Percentiles rank a stretch among this genome's conserved stretches.
phyloP scores from a whole-genome alignment of 176 grass and related monocot species.

The Phoenix dactylifera region DNA sequence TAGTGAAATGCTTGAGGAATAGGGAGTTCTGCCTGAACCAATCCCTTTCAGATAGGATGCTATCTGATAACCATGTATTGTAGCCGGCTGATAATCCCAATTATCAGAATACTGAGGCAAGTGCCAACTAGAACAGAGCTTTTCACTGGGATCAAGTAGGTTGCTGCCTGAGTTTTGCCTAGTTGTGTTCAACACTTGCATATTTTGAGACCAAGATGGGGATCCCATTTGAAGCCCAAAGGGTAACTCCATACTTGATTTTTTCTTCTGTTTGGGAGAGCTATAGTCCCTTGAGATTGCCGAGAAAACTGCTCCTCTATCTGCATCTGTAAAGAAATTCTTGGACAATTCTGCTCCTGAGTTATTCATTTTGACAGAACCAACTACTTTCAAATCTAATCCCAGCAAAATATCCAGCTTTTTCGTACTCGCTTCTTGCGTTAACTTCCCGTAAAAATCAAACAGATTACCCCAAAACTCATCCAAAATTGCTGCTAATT shows the following conservation, averaged over 20 bases:
- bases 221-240: constrained; percentile 64
- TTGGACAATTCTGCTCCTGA: constrained; percentile 51
- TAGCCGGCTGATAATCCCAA: constrained; percentile 87
- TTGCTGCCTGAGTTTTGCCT: constrained; percentile 38
- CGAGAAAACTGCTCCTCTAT: constrained; percentile 26
- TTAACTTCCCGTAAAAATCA: constrained; percentile 88
- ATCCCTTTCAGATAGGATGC: constrained; percentile 65
- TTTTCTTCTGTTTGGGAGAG: constrained; percentile 29
- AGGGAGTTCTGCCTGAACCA: constrained; percentile 47
- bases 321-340: constrained; percentile 39
- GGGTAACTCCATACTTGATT: constrained; percentile 49
- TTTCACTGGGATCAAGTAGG: constrained; percentile 45
- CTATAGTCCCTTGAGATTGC: constrained; percentile 32
- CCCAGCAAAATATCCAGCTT: constrained; percentile 67
- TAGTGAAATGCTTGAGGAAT: constrained; percentile 38
- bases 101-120: constrained; percentile 48
- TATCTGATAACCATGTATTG: constrained; percentile 87
- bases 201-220: constrained; percentile 61
- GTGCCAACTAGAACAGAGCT: constrained; percentile 49
- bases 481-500: constrained; percentile 70
- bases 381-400: constrained; percentile 54
- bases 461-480: constrained; percentile 97
- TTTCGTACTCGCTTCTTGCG: constrained; percentile 55
- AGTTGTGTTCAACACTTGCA: constrained; percentile 45
- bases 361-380: constrained; percentile 44